phyloP scores from a whole-genome alignment of 345 rosid genomes.

The Capsella bursapastoris region DNA sequence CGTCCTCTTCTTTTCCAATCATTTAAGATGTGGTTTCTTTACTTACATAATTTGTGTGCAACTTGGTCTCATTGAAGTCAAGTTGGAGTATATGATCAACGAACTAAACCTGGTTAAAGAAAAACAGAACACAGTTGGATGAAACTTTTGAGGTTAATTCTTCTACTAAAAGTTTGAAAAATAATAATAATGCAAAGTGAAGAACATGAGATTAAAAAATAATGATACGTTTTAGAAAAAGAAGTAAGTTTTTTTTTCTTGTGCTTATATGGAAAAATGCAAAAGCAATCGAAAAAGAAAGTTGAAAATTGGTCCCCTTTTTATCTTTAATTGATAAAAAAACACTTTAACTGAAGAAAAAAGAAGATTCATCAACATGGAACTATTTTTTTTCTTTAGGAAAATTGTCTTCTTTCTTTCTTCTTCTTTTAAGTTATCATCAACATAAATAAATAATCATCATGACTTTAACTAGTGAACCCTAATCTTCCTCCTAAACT shows the following conservation, averaged over 20 bases:
- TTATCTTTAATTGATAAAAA: slow-evolving; percentile 29
- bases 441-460: too few relatives aligned
- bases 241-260: not conserved
- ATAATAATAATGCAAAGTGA: not conserved
- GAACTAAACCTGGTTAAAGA: not conserved
- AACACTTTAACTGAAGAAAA: slow-evolving; percentile 15
- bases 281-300: slow-evolving; percentile 21
- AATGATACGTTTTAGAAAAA: not conserved
- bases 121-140: not conserved
- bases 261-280: slow-evolving; percentile 1
- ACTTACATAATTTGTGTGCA: not conserved
- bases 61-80: not conserved
- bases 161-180: slow-evolving; percentile 1
- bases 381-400: not conserved
- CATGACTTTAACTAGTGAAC: too few relatives aligned
- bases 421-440: too few relatives aligned
- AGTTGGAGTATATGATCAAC: not conserved
- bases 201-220: slow-evolving; percentile 1
- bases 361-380: slow-evolving; percentile 16
- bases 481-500: too few relatives aligned
- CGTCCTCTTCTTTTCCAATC: not conserved
- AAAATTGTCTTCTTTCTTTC: not conserved
- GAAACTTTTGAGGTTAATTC: slow-evolving; percentile 3
- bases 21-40: not conserved
- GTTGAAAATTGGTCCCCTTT: slow-evolving; percentile 37